A percentile compares a stretch with the other conserved stretches of the same genome.
These are phyloP conservation scores for Agrostemma githago DNA, from an alignment of 148 eudicot genomes.

Conservation along the genomic window DNA sequence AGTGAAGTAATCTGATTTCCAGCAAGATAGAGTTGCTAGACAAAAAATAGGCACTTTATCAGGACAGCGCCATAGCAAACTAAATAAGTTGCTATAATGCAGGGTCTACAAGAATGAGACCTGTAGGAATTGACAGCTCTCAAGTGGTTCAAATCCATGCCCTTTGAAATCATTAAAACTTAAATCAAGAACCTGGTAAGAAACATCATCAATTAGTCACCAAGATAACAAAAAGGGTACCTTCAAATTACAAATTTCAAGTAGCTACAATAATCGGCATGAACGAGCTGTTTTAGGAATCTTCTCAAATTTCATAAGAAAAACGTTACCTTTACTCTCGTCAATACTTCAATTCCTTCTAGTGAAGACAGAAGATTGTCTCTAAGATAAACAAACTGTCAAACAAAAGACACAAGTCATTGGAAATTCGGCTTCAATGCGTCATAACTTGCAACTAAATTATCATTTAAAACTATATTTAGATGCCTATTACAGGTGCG, in stretches of 20 bases:
- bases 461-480: neutral
- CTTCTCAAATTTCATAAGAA: slow-evolving; percentile 4
- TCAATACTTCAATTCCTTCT: slow-evolving; percentile 86
- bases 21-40: slow-evolving; percentile 98
- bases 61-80: slow-evolving; percentile 7
- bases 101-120: slow-evolving; percentile 33
- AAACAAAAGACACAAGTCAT: slow-evolving; percentile 21
- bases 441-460: neutral
- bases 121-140: slow-evolving; percentile 82
- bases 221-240: neutral
- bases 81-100: neutral
- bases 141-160: slow-evolving; percentile 97
- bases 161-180: slow-evolving; percentile 96
- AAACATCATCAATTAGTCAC: slow-evolving; percentile 12
- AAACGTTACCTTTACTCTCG: slow-evolving; percentile 76
- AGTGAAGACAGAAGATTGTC: slow-evolving; percentile 81
- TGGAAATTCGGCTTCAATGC: slow-evolving; percentile 1
- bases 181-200: slow-evolving; percentile 86
- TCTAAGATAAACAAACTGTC: slow-evolving; percentile 95
- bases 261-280: neutral
- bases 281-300: neutral
- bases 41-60: slow-evolving; percentile 6
- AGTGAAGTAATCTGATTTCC: slow-evolving; percentile 95
- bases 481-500: neutral
- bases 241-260: neutral